Evolutionary conservation across 2,329 filamentous ascomycete genomes (phyloP), one percentile per base, ranked within the genome.

Genomic region (Colletotrichum magnum): DNA sequence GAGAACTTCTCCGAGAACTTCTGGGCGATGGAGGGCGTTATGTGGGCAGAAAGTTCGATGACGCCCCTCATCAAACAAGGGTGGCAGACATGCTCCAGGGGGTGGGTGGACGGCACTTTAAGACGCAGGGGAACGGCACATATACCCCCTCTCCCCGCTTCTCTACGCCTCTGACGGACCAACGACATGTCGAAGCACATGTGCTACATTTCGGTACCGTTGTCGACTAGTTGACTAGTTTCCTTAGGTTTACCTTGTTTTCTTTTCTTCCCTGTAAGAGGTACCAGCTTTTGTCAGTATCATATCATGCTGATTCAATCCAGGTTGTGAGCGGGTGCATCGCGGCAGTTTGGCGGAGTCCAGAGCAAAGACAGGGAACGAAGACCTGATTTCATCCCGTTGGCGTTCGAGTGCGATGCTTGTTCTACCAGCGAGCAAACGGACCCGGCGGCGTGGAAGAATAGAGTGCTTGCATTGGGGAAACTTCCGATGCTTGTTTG

Each of bases 91-190:
- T 47, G 56, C 24, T 21, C 18, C 61, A 53, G 61, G 53, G 53
- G 52, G 18, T 18, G 36, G 63, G 32, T 36, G 41, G 54, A 56
- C 69, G 67, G 69, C 48, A 70, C n/a, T 70, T 36, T 71, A 70
- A 70, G 43, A 67, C 18, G 67, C 69, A 71, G 62, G 69, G 69
- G 69, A 51, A 26, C 47, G 62, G 62, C 57, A 15, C 51, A 67
- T 69, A 69, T 69, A 61, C 32, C 50, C 57, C 43, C 43, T 21
- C 48, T 36, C 32, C 32, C 32, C 32, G 32, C 50, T 41, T 48
- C 45, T 58, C 51, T 24, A 54, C 36, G 24, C 48, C 48, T 32
- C 21, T 52, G 52, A 36, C 52, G 56, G 56, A 47, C 57, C 67
- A 69, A 69, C 67, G 62, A 61, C 50, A 43, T 21, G 7, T 60